Percentiles rank a stretch among this genome's conserved stretches.
Conservation (phyloP, 441 rosid species). For the Erodium chrysanthum region DNA sequence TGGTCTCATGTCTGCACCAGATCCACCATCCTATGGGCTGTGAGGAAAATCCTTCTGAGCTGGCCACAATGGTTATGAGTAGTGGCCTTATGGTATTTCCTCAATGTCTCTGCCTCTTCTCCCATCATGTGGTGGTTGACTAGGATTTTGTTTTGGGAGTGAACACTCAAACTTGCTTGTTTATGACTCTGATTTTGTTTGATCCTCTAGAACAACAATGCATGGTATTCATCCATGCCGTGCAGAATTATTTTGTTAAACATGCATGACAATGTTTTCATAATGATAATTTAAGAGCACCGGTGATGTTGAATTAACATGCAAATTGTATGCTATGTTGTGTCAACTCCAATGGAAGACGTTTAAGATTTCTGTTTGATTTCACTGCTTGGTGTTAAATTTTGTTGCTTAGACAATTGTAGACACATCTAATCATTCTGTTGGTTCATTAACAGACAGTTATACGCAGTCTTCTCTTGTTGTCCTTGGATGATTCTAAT, state of each 20-base stretch:
- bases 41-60: background rate
- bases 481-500: conserved; percentile 62
- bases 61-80: background rate
- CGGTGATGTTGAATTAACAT: background rate
- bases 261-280: background rate
- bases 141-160: background rate
- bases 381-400: background rate
- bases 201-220: background rate
- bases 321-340: background rate
- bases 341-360: background rate
- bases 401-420: background rate
- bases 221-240: background rate
- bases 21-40: background rate
- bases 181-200: too few relatives aligned
- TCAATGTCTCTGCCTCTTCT: background rate
- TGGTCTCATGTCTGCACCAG: background rate
- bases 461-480: conserved; percentile 59
- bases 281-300: background rate
- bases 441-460: conserved; percentile 44
- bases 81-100: background rate
- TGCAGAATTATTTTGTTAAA: background rate
- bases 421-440: conserved; percentile 12
- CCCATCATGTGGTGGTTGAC: background rate
- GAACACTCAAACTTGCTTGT: background rate
- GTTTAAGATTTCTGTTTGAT: background rate